Percentiles rank a stretch among this genome's conserved stretches.
phyloP scores from a whole-genome alignment of 2,329 filamentous ascomycete species.

The Curvularia verruculosa region DNA sequence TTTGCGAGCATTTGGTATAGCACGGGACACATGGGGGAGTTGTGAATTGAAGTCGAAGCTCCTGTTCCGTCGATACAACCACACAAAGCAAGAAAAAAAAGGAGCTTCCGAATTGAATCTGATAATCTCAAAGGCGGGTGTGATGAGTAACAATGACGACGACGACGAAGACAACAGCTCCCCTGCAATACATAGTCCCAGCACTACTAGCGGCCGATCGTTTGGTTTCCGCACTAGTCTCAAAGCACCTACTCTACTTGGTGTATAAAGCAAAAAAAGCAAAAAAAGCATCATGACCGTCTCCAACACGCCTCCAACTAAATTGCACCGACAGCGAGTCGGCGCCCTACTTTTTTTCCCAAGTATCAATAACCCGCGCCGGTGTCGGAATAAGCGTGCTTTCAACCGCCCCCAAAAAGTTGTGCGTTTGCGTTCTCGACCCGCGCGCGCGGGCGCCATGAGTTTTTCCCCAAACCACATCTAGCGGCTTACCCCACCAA shows the following conservation, averaged over 20 bases:
- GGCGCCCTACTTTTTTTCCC: not conserved
- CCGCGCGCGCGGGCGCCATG: conserved; percentile 5
- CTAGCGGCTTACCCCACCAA: conserved; percentile 36
- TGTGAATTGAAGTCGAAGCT: not conserved
- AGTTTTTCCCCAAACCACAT: conserved; percentile 18
- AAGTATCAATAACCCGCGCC: not conserved
- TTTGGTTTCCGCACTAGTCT: not conserved
- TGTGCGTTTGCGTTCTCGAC: conserved; percentile 1
- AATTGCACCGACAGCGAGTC: not conserved
- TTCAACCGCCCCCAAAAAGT: not conserved
- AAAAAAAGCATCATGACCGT: no score
- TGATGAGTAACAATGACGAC: conserved; percentile 25
- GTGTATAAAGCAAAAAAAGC: not conserved
- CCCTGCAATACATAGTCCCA: no score
- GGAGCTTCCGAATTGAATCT: conserved; percentile 4
- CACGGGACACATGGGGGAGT: conserved; percentile 24
- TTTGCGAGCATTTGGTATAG: conserved; percentile 30
- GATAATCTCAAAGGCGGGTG: conserved; percentile 1
- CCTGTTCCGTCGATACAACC: not conserved
- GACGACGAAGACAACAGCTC: no score
- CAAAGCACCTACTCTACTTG: no score
- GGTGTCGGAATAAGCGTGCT: conserved; percentile 1
- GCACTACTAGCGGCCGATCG: conserved; percentile 19
- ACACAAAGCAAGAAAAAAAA: no score
- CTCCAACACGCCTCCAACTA: not conserved